These are phyloP conservation scores for Albugo laibachii DNA, from an alignment of 352 stramenopile species.

Conservation along the genomic window DNA sequence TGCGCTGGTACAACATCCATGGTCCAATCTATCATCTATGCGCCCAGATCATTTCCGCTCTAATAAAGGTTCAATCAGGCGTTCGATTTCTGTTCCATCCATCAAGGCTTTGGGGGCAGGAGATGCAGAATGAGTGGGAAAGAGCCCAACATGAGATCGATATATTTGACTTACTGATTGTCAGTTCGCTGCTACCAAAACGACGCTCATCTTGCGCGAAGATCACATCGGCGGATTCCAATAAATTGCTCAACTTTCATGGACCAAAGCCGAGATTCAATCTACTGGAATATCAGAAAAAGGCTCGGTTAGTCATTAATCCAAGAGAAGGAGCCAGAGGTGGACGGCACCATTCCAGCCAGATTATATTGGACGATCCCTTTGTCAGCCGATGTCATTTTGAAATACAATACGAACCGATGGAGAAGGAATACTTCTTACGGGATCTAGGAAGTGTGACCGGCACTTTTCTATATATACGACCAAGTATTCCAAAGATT, in stretches of 20 bases:
- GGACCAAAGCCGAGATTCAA: background rate
- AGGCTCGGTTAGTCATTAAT: conserved; percentile 34
- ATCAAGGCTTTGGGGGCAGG: too few species aligned
- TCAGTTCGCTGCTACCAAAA: conserved; percentile 43
- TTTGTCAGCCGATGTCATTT: conserved; percentile 73
- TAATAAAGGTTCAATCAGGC: too few species aligned
- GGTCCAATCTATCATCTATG: too few species aligned
- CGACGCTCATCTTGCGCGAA: conserved; percentile 8
- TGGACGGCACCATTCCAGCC: conserved; percentile 57
- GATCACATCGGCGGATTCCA: too few species aligned
- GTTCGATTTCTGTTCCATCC: too few species aligned
- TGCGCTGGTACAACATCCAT: too few species aligned
- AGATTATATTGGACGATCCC: conserved; percentile 73
- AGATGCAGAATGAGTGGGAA: background rate
- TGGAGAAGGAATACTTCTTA: conserved; percentile 72
- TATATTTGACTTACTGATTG: conserved; percentile 44
- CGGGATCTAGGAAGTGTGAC: conserved; percentile 63
- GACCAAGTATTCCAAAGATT: conserved; percentile 42
- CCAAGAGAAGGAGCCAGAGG: conserved; percentile 35
- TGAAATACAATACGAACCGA: conserved; percentile 49
- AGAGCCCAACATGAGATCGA: conserved; percentile 21
- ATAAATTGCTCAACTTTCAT: background rate
- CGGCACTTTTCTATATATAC: conserved; percentile 64
- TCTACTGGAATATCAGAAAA: conserved; percentile 1
- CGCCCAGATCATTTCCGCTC: too few species aligned